Conservation (phyloP, 2,329 filamentous ascomycete genomes). For the Neurospora sp. region DNA sequence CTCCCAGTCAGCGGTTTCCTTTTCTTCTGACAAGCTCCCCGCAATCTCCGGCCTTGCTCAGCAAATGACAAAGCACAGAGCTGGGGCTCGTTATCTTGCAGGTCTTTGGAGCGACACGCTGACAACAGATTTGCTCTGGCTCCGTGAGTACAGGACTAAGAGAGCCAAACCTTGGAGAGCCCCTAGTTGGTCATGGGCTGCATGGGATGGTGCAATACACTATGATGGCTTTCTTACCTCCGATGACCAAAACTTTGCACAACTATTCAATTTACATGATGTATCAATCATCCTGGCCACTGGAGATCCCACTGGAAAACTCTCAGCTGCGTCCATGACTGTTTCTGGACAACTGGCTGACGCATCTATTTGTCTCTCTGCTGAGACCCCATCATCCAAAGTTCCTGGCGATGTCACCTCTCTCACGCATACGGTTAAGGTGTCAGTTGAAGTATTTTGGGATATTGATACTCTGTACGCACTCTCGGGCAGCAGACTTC, state of each 20-base stretch:
- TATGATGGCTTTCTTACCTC: not conserved
- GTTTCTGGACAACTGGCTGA: not conserved
- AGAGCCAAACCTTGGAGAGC: not conserved
- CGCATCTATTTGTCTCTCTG: not conserved
- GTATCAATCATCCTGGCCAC: not conserved
- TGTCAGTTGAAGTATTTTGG: not conserved
- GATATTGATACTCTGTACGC: not conserved
- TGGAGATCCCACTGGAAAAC: not conserved
- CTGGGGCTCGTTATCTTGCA: not conserved
- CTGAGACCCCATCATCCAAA: too few species aligned
- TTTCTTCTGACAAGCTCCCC: not conserved
- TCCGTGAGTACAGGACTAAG: too few species aligned
- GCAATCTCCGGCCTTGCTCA: not conserved
- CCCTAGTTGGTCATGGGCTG: not conserved
- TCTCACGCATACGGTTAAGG: not conserved
- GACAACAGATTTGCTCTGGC: not conserved
- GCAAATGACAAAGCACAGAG: not conserved
- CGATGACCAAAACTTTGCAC: not conserved
- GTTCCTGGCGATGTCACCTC: fast-evolving
- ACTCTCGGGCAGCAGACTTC: not conserved
- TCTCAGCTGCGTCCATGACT: not conserved
- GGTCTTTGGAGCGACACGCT: not conserved
- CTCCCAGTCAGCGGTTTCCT: not conserved
- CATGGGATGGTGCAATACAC: not conserved
- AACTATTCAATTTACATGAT: not conserved